These are phyloP conservation scores for Apiospora arundinis DNA, from an alignment of 2,329 filamentous ascomycete species.

Conservation along the genomic window DNA sequence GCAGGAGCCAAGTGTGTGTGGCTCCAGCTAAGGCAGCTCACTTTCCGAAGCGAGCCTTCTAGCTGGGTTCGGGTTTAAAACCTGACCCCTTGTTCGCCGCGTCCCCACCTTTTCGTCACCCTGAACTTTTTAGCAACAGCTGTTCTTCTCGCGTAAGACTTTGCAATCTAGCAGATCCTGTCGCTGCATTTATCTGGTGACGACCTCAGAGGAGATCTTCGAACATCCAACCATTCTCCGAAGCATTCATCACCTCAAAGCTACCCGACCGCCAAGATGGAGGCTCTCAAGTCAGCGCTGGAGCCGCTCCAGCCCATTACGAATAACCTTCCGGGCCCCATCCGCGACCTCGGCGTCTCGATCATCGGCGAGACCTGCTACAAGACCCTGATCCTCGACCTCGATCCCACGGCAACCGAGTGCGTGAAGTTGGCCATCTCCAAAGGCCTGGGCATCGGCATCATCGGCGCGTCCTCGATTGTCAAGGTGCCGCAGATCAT, in stretches of 20 bases:
- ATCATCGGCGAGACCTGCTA: slow-evolving; percentile 88
- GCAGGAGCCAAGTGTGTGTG: not conserved
- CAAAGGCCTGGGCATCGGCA: slow-evolving; percentile 91
- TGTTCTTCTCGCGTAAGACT: slow-evolving; percentile 7
- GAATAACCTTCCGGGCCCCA: slow-evolving; percentile 73
- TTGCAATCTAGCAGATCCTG: slow-evolving; percentile 13
- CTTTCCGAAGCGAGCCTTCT: not conserved
- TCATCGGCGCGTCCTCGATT: slow-evolving; percentile 86
- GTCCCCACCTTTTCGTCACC: slow-evolving; percentile 16
- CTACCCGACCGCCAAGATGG: slow-evolving; percentile 52
- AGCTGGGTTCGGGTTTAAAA: slow-evolving; percentile 17
- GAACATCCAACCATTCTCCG: not conserved
- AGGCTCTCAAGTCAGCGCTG: slow-evolving; percentile 65
- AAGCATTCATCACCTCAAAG: not conserved
- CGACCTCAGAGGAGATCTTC: not conserved
- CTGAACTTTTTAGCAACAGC: slow-evolving; percentile 16
- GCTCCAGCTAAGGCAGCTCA: slow-evolving; percentile 7
- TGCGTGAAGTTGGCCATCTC: slow-evolving; percentile 91
- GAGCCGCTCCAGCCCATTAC: slow-evolving; percentile 72
- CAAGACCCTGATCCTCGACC: slow-evolving; percentile 81
- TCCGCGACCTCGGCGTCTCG: slow-evolving; percentile 76
- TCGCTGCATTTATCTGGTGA: not conserved
- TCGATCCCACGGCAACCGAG: slow-evolving; percentile 76
- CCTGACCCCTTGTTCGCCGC: not conserved
- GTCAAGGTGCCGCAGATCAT: slow-evolving; percentile 98